These are phyloP conservation scores for Pelargonium citronellum DNA, from an alignment of 441 rosid species.

Conservation along the genomic window DNA sequence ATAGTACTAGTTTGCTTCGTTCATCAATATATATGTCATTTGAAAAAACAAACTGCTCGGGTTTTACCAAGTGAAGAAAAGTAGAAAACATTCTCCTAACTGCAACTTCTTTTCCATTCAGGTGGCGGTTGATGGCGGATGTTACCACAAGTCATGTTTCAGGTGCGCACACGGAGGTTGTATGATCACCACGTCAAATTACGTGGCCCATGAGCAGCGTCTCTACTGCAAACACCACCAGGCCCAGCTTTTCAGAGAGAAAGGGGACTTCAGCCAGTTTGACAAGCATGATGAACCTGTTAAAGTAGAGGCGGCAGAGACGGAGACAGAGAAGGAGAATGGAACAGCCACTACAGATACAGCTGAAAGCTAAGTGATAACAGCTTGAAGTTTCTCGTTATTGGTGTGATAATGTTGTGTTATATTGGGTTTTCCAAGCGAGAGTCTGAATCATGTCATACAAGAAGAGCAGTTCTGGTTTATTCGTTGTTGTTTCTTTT, in stretches of 20 bases:
- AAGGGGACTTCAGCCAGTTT: conserved; percentile 73
- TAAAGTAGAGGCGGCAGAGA: conserved; percentile 16
- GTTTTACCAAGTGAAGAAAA: too few species aligned
- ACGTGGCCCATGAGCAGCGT: conserved; percentile 57
- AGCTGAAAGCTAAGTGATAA: conserved; percentile 4
- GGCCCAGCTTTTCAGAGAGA: conserved; percentile 61
- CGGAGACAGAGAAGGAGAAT: conserved; percentile 18
- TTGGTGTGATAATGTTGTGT: neutral
- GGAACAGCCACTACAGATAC: conserved; percentile 24
- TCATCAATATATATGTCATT: too few species aligned
- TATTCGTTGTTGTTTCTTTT: conserved; percentile 2
- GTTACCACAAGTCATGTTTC: conserved; percentile 66
- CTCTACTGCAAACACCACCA: conserved; percentile 72
- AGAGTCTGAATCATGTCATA: conserved; percentile 20
- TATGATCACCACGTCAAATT: conserved; percentile 57
- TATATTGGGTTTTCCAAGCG: conserved; percentile 11
- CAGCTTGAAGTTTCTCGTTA: neutral
- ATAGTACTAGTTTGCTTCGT: neutral
- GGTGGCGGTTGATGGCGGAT: conserved; percentile 65
- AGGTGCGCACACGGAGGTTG: conserved; percentile 71
- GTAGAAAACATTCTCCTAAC: too few species aligned
- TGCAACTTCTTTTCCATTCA: conserved; percentile 21
- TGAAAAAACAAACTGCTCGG: too few species aligned
- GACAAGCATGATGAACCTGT: conserved; percentile 34
- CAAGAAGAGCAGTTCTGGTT: conserved; percentile 11